Percentiles rank a stretch among this genome's conserved stretches.
phyloP scores from a whole-genome alignment of 805 yeast genomes.

The Ogataea chonburiensis region DNA sequence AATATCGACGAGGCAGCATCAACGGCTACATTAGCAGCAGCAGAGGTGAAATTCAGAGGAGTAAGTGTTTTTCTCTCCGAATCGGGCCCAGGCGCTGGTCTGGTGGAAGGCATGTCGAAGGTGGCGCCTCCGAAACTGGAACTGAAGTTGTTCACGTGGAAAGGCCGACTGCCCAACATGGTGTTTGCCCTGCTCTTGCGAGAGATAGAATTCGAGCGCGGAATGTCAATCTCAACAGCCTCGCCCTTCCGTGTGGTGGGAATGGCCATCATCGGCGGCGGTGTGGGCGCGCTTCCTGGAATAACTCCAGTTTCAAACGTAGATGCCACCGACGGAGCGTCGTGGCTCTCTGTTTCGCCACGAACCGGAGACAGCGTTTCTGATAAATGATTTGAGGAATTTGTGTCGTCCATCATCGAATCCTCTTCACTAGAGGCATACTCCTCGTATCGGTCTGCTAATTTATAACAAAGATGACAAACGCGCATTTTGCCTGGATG shows the following conservation, averaged over 20 bases:
- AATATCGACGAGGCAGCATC: slow-evolving; percentile 32
- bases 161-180: slow-evolving; percentile 15
- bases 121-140: slow-evolving; percentile 3
- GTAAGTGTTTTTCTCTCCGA: slow-evolving; percentile 16
- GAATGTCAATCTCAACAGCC: slow-evolving; percentile 65
- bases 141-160: slow-evolving; percentile 8
- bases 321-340: slow-evolving; percentile 9
- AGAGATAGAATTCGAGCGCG: slow-evolving; percentile 28
- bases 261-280: slow-evolving; percentile 73
- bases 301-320: slow-evolving; percentile 11
- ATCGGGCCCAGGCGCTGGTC: slow-evolving; percentile 5
- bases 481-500: slow-evolving; percentile 70
- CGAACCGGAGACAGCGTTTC: slow-evolving; percentile 20
- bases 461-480: slow-evolving; percentile 67
- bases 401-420: slow-evolving; percentile 40
- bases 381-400: slow-evolving; percentile 20
- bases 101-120: too few species aligned
- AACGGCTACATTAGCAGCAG: slow-evolving; percentile 30
- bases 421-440: slow-evolving; percentile 62
- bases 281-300: slow-evolving; percentile 43
- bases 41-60: slow-evolving; percentile 27
- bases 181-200: slow-evolving; percentile 27
- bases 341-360: slow-evolving; percentile 16
- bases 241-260: slow-evolving; percentile 81
- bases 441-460: slow-evolving; percentile 66